Percentiles rank a stretch among this genome's conserved stretches.
These are phyloP conservation scores for Xerocomellus chrysenteron DNA, from an alignment of 768 basidiomycete genomes.

Conservation along the genomic window DNA sequence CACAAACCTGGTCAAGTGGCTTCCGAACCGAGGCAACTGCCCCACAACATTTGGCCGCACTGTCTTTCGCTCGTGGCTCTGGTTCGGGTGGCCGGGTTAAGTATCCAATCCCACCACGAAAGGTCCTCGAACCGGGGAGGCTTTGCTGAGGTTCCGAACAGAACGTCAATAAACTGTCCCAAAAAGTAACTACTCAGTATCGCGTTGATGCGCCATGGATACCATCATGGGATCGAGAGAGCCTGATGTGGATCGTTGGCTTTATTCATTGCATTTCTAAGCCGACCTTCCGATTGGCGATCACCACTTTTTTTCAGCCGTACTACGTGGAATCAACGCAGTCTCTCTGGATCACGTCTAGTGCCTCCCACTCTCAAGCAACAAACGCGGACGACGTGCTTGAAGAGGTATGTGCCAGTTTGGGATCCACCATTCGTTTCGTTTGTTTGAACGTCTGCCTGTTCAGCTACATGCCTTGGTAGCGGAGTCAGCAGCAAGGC, in stretches of 20 bases:
- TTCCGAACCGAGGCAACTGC: constrained; percentile 45
- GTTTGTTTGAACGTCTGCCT: not conserved
- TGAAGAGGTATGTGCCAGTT: constrained; percentile 45
- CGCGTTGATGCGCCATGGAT: constrained; percentile 60
- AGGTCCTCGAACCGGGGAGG: not conserved
- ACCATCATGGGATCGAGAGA: constrained; percentile 57
- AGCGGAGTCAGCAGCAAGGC: constrained; percentile 19
- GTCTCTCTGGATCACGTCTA: constrained; percentile 68
- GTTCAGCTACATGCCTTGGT: constrained; percentile 28
- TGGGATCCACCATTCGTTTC: not conserved
- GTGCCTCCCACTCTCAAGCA: constrained; percentile 63
- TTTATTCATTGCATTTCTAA: not conserved
- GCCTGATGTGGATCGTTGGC: constrained; percentile 49
- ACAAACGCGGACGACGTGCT: constrained; percentile 74
- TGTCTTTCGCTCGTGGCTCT: constrained; percentile 73
- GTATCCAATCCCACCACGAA: not conserved
- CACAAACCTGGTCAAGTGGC: constrained; percentile 50
- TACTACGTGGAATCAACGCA: constrained; percentile 64
- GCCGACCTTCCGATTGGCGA: not conserved
- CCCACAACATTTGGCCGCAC: constrained; percentile 54
- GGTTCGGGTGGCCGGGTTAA: constrained; percentile 81
- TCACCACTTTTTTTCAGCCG: constrained; percentile 39
- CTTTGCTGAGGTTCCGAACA: constrained; percentile 26
- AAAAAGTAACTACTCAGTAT: constrained; percentile 69
- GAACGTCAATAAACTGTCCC: constrained; percentile 88